phyloP scores from a whole-genome alignment of 306 rosid genomes.

The Astragalus membranaceus region DNA sequence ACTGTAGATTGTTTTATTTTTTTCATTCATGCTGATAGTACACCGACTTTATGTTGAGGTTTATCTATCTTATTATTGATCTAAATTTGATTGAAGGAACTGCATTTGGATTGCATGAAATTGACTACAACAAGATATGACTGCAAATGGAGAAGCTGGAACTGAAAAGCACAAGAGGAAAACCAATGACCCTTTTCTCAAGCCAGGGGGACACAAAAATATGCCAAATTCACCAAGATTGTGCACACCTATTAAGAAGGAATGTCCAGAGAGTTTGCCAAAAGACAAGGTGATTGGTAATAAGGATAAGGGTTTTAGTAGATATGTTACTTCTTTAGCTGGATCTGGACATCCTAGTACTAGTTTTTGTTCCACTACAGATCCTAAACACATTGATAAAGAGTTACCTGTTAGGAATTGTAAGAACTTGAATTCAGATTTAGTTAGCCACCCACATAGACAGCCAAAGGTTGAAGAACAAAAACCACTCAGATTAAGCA shows the following conservation, averaged over 20 bases:
- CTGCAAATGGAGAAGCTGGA: conserved; percentile 32
- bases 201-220: conserved; percentile 4
- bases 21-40: background rate
- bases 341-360: conserved; percentile 34
- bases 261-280: conserved; percentile 25
- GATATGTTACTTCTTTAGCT: conserved; percentile 27
- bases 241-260: conserved; percentile 15
- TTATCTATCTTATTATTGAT: conserved; percentile 3
- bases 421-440: conserved; percentile 15
- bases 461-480: conserved; percentile 30
- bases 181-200: conserved; percentile 20
- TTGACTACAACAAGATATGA: conserved; percentile 12
- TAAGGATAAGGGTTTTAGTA: conserved; percentile 30
- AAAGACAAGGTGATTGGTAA: conserved; percentile 18
- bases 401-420: conserved; percentile 25
- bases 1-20: background rate
- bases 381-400: conserved; percentile 25
- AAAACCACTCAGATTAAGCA: conserved; percentile 28
- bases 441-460: conserved; percentile 12
- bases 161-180: conserved; percentile 30
- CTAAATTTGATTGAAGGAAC: conserved; percentile 24
- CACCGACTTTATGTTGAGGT: background rate
- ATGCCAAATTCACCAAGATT: conserved; percentile 14
- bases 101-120: conserved; percentile 19
- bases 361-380: conserved; percentile 27